Evolutionary conservation across 106 monocot species (phyloP).

Genomic region (Dioscorea alata): DNA sequence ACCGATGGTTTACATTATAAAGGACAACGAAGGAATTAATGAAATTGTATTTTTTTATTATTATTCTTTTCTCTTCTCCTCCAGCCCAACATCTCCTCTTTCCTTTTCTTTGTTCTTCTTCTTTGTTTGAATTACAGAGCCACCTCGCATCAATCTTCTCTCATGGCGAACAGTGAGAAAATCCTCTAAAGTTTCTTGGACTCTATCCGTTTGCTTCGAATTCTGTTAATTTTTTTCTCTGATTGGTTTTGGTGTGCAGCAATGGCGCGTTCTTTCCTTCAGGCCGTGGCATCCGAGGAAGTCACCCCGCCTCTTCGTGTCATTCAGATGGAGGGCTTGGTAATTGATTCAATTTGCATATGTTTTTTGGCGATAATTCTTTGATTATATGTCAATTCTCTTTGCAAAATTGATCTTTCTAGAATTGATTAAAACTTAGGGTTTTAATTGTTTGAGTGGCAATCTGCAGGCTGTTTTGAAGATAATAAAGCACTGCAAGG

Average conservation of each 20-base stretch:
- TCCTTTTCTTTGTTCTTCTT: too few species aligned
- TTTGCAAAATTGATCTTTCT: not conserved
- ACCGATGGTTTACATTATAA: too few species aligned
- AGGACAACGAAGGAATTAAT: too few species aligned
- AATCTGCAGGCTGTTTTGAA: slow-evolving; percentile 65
- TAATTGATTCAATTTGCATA: not conserved
- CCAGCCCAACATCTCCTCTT: too few species aligned
- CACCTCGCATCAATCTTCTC: too few species aligned
- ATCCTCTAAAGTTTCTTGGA: not conserved
- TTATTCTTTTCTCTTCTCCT: too few species aligned
- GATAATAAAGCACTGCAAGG: slow-evolving; percentile 97
- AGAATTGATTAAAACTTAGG: not conserved
- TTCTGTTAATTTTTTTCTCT: not conserved
- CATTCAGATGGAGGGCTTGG: slow-evolving; percentile 60
- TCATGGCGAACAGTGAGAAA: too few species aligned
- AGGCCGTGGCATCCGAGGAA: slow-evolving; percentile 75
- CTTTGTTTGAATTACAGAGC: too few species aligned
- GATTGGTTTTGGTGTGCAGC: slow-evolving; percentile 27
- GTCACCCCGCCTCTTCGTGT: slow-evolving; percentile 63
- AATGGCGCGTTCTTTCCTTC: slow-evolving; percentile 78
- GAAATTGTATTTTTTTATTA: too few species aligned
- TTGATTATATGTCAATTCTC: not conserved
- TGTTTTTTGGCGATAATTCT: not conserved
- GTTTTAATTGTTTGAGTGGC: not conserved
- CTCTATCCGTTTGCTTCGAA: not conserved